Base-by-base conservation (phyloP, 768 basidiomycete species). In the Boletus tomentosulus region DNA sequence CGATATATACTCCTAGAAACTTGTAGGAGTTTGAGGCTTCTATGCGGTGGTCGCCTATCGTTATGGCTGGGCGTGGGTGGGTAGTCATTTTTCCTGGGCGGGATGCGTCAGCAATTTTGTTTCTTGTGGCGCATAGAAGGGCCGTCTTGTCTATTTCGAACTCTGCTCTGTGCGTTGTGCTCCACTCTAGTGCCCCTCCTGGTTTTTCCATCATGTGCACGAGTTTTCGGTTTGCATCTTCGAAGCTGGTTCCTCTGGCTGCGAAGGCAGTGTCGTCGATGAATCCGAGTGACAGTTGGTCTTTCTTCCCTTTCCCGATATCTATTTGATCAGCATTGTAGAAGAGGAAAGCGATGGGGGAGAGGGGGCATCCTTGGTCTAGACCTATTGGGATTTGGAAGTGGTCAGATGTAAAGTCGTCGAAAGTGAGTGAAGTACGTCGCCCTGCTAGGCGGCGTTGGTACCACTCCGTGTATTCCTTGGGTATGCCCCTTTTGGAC, bases 1-100 rank as follows among this genome's bases (percentile, higher is more conserved):
- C 71, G 2, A 73, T 24, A 11, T 57, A 31, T 1, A 76, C 53
- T 0, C 73, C 74, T 0, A 75, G 62, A 46, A 70, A 68, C 33
- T 64, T 67, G 48, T 61, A 54, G 0, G 51, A 37, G 6, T 19
- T 28, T 7, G 49, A n/a, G 3, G 68, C 57, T n/a, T 53, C 33
- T 38, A 73, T 64, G 50, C 63, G 50, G 27, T 62, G 38, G 2
- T 31, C 33, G 1, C 46, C 46, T 2, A 50, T 50, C 5, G 4
- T 11, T 6, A 50, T 34, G 19, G 10, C n/a, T 38, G 13, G 37
- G 12, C 37, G n/a, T 38, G 41, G 19, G 19, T 19, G n/a, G 19
- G 19, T 19, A 19, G n/a, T 19, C 19, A 19, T 19, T 19, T 19
- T 19, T 1, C 19, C 19, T 19, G 19, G 19, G 19, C 1, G 19